A percentile compares a stretch with the other conserved stretches of the same genome.
phyloP scores from a whole-genome alignment of 768 basidiomycete genomes.

The Auriscalpium microsporum region DNA sequence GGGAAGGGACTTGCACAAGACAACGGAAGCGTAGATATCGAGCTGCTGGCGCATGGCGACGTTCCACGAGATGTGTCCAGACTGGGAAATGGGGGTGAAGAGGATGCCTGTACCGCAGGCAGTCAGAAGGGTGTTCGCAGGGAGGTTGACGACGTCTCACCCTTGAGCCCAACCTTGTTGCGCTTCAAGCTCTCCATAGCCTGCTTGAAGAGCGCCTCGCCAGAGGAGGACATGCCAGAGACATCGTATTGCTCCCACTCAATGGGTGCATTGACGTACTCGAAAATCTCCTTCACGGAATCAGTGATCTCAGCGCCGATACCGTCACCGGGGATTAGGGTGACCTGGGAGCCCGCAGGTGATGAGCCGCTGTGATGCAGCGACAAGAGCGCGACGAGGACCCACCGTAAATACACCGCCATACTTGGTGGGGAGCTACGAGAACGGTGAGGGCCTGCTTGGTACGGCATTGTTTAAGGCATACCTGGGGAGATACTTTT shows the following conservation, averaged over 20 bases:
- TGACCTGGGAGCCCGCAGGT: conserved; percentile 52
- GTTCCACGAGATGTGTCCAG: conserved; percentile 98
- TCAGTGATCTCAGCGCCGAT: conserved; percentile 96
- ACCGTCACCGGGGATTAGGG: conserved; percentile 96
- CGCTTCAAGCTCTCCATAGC: conserved; percentile 97
- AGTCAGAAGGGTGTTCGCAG: neutral
- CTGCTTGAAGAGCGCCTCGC: conserved; percentile 92
- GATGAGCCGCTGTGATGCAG: conserved; percentile 6
- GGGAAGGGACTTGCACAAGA: conserved; percentile 95
- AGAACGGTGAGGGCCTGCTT: conserved; percentile 7
- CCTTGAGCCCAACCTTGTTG: conserved; percentile 97
- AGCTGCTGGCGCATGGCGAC: conserved; percentile 99
- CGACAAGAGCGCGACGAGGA: conserved; percentile 5
- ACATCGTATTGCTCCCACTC: conserved; percentile 99
- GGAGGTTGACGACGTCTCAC: conserved; percentile 32
- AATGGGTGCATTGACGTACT: conserved; percentile 94
- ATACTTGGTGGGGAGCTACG: conserved; percentile 80
- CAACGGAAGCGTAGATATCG: conserved; percentile 98
- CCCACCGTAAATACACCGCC: conserved; percentile 87
- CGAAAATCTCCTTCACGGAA: conserved; percentile 98
- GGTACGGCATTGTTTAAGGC: conserved; percentile 18
- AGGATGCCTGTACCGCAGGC: conserved; percentile 66
- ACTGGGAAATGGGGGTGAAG: conserved; percentile 94
- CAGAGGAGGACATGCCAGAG: conserved; percentile 89
- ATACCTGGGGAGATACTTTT: conserved; percentile 60